phyloP scores from a whole-genome alignment of 805 yeast genomes.

The Pichia californica region DNA sequence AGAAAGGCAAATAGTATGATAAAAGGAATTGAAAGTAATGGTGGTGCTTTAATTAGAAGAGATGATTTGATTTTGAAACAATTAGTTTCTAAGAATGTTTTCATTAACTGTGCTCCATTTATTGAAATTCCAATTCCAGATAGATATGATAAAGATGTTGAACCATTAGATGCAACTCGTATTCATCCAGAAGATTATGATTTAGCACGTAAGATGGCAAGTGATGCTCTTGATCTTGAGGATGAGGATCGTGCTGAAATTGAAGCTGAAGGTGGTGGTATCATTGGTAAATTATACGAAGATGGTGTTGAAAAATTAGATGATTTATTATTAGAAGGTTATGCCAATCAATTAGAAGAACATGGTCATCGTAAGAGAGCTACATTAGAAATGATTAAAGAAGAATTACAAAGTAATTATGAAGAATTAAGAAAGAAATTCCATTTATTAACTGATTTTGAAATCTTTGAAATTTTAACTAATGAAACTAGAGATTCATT shows the following conservation, averaged over 20 bases:
- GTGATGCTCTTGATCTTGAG: constrained; percentile 93
- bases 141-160: constrained; percentile 55
- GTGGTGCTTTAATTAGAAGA: constrained; percentile 59
- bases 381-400: constrained; percentile 76
- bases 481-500: constrained; percentile 75
- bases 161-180: constrained; percentile 86
- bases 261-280: constrained; percentile 76
- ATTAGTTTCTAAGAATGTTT: constrained; percentile 71
- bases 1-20: constrained; percentile 86
- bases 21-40: constrained; percentile 66
- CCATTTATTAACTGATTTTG: constrained; percentile 56
- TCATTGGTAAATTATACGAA: constrained; percentile 63
- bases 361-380: constrained; percentile 70
- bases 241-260: constrained; percentile 77
- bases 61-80: constrained; percentile 79
- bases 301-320: constrained; percentile 73
- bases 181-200: constrained; percentile 98
- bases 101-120: constrained; percentile 89
- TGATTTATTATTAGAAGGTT: constrained; percentile 82
- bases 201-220: constrained; percentile 93
- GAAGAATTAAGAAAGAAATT: constrained; percentile 77
- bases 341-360: constrained; percentile 82
- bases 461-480: constrained; percentile 82
- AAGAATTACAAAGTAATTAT: constrained; percentile 80
- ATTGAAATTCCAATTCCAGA: constrained; percentile 64